A percentile compares a stretch with the other conserved stretches of the same genome.
Conservation (phyloP, 768 basidiomycete species). For the Boletellus emodensis region DNA sequence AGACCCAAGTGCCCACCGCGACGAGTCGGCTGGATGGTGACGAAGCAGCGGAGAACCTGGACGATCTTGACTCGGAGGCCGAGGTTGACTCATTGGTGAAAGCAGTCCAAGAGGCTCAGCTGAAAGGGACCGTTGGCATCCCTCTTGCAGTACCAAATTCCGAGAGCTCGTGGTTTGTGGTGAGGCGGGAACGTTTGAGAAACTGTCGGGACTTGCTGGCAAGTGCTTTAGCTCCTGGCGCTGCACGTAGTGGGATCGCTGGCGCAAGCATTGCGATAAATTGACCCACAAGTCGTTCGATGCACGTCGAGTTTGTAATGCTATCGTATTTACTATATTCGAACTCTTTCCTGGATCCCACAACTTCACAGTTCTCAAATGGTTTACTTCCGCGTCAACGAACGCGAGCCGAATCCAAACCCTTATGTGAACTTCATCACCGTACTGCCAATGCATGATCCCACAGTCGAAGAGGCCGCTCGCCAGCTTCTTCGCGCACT, state of each 20-base stretch:
- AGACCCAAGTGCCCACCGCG: conserved; percentile 50
- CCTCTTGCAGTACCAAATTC: conserved; percentile 73
- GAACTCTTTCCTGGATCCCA: neutral
- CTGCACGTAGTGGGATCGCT: conserved; percentile 23
- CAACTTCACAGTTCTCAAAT: conserved; percentile 23
- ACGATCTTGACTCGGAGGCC: conserved; percentile 79
- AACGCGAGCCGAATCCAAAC: conserved; percentile 68
- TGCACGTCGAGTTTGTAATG: neutral
- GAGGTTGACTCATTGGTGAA: conserved; percentile 74
- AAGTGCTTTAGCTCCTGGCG: conserved; percentile 40
- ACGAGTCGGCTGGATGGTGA: conserved; percentile 52
- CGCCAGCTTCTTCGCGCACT: conserved; percentile 71
- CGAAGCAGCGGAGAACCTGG: conserved; percentile 65
- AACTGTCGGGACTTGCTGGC: conserved; percentile 56
- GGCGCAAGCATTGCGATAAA: conserved; percentile 19
- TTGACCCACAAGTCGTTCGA: neutral
- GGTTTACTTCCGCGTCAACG: conserved; percentile 75
- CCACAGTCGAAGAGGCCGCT: conserved; percentile 55
- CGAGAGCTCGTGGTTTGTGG: conserved; percentile 78
- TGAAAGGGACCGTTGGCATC: conserved; percentile 55
- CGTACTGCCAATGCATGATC: conserved; percentile 42
- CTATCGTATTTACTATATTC: neutral
- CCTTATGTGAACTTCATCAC: conserved; percentile 74
- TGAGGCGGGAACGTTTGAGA: conserved; percentile 59
- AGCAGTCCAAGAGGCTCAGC: conserved; percentile 53